phyloP scores from a whole-genome alignment of 202 grass and related monocot species.

The Zizania palustris region DNA sequence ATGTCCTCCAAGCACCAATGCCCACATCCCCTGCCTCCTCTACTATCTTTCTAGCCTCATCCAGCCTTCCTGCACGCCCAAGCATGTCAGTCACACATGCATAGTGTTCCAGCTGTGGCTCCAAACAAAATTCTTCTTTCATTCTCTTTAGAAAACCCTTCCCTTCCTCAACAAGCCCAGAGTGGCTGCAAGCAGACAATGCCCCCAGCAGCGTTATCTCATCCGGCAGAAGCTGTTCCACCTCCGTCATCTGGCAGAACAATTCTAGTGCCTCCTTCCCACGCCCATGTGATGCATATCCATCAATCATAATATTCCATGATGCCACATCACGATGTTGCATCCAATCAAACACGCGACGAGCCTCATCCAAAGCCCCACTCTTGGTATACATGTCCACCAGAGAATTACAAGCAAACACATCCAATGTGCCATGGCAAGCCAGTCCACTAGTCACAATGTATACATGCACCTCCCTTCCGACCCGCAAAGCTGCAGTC shows the following conservation, averaged over 20 bases:
- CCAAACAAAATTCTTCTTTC: conserved; percentile 68
- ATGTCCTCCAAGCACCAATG: conserved; percentile 62
- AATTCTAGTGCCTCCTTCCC: conserved; percentile 60
- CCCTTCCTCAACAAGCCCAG: conserved; percentile 76
- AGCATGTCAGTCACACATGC: conserved; percentile 88
- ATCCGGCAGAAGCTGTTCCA: conserved; percentile 65
- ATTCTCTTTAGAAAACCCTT: conserved; percentile 67
- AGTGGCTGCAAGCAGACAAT: conserved; percentile 81
- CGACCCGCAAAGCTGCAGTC: conserved; percentile 52
- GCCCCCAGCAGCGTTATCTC: conserved; percentile 62
- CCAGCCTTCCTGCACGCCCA: conserved; percentile 74
- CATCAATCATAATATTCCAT: conserved; percentile 91
- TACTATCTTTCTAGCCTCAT: conserved; percentile 61
- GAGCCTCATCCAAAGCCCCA: conserved; percentile 56
- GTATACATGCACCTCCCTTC: conserved; percentile 62
- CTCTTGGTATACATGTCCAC: conserved; percentile 75
- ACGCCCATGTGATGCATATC: conserved; percentile 69
- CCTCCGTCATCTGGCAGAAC: conserved; percentile 61
- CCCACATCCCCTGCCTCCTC: conserved; percentile 53
- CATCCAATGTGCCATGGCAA: conserved; percentile 12
- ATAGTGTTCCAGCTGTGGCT: conserved; percentile 77
- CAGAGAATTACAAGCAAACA: conserved; percentile 57
- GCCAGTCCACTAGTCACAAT: conserved; percentile 50
- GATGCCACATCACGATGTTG: conserved; percentile 55
- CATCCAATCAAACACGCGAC: conserved; percentile 58